These are phyloP conservation scores for Penicillium vulpinum DNA, from an alignment of 2,329 filamentous ascomycete genomes.

Conservation along the genomic window DNA sequence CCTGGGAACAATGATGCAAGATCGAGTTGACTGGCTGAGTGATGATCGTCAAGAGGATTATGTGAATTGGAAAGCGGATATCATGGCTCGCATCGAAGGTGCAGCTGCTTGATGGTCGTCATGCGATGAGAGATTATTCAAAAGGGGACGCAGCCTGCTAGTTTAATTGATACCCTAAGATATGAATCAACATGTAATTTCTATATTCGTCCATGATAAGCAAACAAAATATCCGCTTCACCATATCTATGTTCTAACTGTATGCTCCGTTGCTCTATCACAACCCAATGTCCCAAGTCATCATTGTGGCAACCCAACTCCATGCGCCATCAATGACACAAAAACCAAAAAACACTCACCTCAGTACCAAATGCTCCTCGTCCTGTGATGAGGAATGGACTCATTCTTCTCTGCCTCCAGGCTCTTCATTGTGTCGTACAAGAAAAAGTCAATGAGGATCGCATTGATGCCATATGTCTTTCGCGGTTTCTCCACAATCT, in stretches of 20 bases:
- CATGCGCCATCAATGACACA: slow-evolving; percentile 1
- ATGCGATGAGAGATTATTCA: background rate
- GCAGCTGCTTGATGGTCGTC: slow-evolving; percentile 14
- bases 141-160: slow-evolving; percentile 4
- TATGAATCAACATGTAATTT: slow-evolving; percentile 2
- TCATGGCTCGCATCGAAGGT: slow-evolving; percentile 40
- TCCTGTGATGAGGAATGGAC: slow-evolving; percentile 77
- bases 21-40: slow-evolving; percentile 49
- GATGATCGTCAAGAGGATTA: slow-evolving; percentile 46
- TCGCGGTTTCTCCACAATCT: slow-evolving; percentile 18
- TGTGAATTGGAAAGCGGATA: slow-evolving; percentile 45
- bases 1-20: slow-evolving; percentile 54
- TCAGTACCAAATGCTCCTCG: slow-evolving; percentile 92
- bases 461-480: slow-evolving; percentile 64
- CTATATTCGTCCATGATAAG: background rate
- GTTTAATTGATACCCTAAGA: slow-evolving; percentile 24
- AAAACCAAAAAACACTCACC: background rate
- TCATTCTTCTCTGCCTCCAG: slow-evolving; percentile 62
- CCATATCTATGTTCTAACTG: background rate
- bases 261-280: background rate
- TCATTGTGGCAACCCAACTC: background rate
- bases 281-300: background rate
- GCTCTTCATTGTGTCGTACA: slow-evolving; percentile 93
- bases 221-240: background rate
- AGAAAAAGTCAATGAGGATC: slow-evolving; percentile 92